Percentiles rank a stretch among this genome's conserved stretches.
These are phyloP conservation scores for Solanum ossicruentum DNA, from an alignment of 257 asterid genomes.

Conservation along the genomic window DNA sequence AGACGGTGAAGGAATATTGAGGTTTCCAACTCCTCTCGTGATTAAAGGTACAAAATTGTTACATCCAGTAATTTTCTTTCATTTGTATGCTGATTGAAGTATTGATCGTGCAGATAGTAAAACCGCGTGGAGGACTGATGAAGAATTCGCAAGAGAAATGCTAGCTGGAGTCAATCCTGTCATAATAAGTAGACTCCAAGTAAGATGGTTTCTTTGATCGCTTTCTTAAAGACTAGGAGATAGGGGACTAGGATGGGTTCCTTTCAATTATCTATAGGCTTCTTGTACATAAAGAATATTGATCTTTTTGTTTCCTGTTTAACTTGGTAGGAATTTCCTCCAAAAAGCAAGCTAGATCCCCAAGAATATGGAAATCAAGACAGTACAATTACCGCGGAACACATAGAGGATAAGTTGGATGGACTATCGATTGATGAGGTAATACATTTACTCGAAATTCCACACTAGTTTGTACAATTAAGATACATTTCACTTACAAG, in stretches of 20 bases:
- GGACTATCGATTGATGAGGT: slow-evolving; percentile 47
- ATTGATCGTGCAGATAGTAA: slow-evolving; percentile 28
- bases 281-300: too few relatives aligned
- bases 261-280: too few relatives aligned
- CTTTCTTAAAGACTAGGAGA: too few relatives aligned
- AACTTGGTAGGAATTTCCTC: slow-evolving; percentile 20
- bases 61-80: background rate
- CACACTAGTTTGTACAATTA: too few relatives aligned
- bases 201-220: background rate
- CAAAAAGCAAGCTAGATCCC: slow-evolving; percentile 49
- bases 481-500: too few relatives aligned
- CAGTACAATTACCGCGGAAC: slow-evolving; percentile 37
- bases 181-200: slow-evolving; percentile 49
- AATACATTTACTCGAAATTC: background rate
- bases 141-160: slow-evolving; percentile 73
- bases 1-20: slow-evolving; percentile 45
- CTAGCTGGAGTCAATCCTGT: slow-evolving; percentile 72
- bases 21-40: slow-evolving; percentile 55
- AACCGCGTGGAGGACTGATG: slow-evolving; percentile 69
- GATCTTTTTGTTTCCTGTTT: too few relatives aligned
- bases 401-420: slow-evolving; percentile 32
- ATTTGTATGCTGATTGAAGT: background rate
- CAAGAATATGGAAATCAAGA: slow-evolving; percentile 41
- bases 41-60: slow-evolving; percentile 31
- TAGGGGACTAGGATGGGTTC: too few relatives aligned